Evolutionary conservation across 1,284 basidiomycete genomes (phyloP).

Genomic region (Flammula alnicola): DNA sequence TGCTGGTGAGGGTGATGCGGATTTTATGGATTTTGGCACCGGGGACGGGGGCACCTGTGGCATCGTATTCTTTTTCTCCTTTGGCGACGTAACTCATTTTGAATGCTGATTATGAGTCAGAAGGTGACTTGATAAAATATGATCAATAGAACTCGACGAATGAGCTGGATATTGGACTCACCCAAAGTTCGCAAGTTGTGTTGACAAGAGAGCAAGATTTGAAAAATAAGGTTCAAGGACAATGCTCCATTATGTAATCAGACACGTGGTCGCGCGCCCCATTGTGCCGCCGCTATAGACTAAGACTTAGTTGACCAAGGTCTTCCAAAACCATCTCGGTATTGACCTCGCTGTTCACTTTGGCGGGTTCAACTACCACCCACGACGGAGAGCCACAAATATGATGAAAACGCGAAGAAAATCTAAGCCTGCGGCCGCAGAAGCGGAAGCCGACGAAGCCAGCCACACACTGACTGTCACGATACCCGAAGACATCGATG

Average conservation of each 20-base stretch:
- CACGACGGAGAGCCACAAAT: constrained; percentile 9
- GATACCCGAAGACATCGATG: constrained; percentile 63
- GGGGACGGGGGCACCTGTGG: constrained; percentile 84
- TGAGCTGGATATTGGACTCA: constrained; percentile 28
- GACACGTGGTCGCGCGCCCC: constrained; percentile 35
- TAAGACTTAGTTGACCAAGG: too few species aligned
- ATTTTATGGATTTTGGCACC: constrained; percentile 98
- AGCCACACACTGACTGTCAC: constrained; percentile 35
- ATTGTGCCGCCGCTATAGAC: too few species aligned
- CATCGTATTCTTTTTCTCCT: constrained; percentile 97
- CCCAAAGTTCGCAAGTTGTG: constrained; percentile 50
- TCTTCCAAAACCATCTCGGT: constrained; percentile 17
- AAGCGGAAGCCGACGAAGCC: constrained; percentile 26
- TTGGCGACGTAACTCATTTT: constrained; percentile 99
- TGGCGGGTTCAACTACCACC: constrained; percentile 33
- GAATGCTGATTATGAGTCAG: constrained; percentile 65
- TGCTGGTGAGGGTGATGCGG: constrained; percentile 97
- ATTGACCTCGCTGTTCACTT: constrained; percentile 38
- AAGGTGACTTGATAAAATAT: constrained; percentile 59
- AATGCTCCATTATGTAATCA: constrained; percentile 32
- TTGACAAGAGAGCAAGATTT: constrained; percentile 35
- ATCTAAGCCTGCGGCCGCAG: constrained; percentile 39
- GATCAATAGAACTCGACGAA: constrained; percentile 12
- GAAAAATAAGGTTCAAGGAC: constrained; percentile 42
- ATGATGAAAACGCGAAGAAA: constrained; percentile 51